A percentile compares a stretch with the other conserved stretches of the same genome.
phyloP scores from a whole-genome alignment of 2,329 filamentous ascomycete genomes.

The Fusarium redolens region DNA sequence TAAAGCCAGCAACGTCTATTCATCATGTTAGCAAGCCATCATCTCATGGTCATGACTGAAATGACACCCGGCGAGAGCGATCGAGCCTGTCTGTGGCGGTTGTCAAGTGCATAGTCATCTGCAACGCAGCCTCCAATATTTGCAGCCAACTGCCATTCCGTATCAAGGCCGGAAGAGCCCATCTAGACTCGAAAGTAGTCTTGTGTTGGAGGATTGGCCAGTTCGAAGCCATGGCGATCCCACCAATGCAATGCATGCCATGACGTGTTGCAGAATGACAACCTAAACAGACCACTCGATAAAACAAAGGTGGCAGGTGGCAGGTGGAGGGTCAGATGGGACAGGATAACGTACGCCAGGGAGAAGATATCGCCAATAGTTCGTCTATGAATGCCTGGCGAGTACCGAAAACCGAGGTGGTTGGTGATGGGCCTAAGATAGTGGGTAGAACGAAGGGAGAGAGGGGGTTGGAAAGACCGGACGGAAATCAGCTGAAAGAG shows the following conservation, averaged over 20 bases:
- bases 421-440: constrained; percentile 32
- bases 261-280: constrained; percentile 29
- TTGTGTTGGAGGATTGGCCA: constrained; percentile 13
- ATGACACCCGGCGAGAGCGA: constrained; percentile 20
- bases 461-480: constrained; percentile 49
- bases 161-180: constrained; percentile 21
- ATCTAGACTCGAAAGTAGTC: constrained; percentile 4
- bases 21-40: constrained; percentile 37
- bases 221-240: constrained; percentile 27
- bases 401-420: constrained; percentile 37
- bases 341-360: constrained; percentile 43
- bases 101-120: constrained; percentile 8
- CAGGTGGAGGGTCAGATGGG: constrained; percentile 37
- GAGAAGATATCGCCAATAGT: constrained; percentile 47
- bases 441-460: constrained; percentile 38
- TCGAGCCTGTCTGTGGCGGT: constrained; percentile 6
- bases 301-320: constrained; percentile 38
- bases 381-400: constrained; percentile 37
- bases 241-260: constrained; percentile 40
- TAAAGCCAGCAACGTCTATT: constrained; percentile 32
- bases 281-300: constrained; percentile 22
- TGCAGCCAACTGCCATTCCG: constrained; percentile 37
- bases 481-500: constrained; percentile 57
- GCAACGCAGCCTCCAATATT: constrained; percentile 39
- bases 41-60: constrained; percentile 3